These are phyloP conservation scores for Lomentospora prolificans DNA, from an alignment of 2,329 filamentous ascomycete genomes.

Conservation along the genomic window DNA sequence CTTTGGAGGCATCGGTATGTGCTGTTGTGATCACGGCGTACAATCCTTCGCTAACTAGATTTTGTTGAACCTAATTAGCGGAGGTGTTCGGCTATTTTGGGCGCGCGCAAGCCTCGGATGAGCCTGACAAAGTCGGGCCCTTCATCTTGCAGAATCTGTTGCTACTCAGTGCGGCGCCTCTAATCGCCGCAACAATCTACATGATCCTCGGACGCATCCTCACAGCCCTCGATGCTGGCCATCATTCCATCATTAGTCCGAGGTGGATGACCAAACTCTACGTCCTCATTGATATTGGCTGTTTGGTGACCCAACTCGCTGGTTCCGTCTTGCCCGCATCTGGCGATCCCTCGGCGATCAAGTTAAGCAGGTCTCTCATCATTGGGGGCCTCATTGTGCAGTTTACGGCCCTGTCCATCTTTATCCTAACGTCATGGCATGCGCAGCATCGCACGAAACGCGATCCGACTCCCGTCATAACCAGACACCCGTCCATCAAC, in stretches of 20 bases:
- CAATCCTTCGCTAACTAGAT: background rate
- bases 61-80: slow-evolving; percentile 19
- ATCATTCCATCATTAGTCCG: slow-evolving; percentile 29
- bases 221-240: slow-evolving; percentile 24
- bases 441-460: slow-evolving; percentile 30
- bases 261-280: slow-evolving; percentile 40
- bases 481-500: slow-evolving; percentile 17
- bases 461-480: slow-evolving; percentile 12
- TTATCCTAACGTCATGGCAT: slow-evolving; percentile 34
- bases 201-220: slow-evolving; percentile 35
- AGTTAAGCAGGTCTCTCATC: slow-evolving; percentile 36
- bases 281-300: slow-evolving; percentile 37
- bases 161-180: slow-evolving; percentile 25
- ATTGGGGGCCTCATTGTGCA: slow-evolving; percentile 44
- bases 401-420: slow-evolving; percentile 44
- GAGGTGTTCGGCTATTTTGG: slow-evolving; percentile 42
- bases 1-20: slow-evolving; percentile 38
- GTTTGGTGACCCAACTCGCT: slow-evolving; percentile 24
- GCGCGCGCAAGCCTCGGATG: slow-evolving; percentile 31
- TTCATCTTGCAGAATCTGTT: slow-evolving; percentile 31
- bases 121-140: slow-evolving; percentile 27
- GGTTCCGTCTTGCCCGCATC: slow-evolving; percentile 17
- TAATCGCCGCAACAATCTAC: slow-evolving; percentile 36
- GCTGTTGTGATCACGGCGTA: background rate
- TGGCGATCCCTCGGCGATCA: slow-evolving; percentile 16